These are phyloP conservation scores for Quillaja saponaria DNA, from an alignment of 306 rosid species.

Conservation along the genomic window DNA sequence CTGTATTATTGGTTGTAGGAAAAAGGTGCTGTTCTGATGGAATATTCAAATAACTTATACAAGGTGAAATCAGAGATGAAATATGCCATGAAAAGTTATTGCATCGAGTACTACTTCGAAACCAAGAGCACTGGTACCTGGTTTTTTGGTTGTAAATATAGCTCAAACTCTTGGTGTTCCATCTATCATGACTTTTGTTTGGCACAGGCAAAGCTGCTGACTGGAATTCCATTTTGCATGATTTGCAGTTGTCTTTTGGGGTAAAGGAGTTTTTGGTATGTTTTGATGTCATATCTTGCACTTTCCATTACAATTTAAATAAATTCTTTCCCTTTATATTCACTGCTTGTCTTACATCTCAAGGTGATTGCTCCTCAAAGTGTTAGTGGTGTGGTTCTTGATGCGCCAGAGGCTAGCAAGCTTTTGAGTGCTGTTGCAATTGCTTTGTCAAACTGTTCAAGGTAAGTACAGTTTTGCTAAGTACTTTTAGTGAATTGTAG, in stretches of 20 bases:
- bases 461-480: conserved; percentile 36
- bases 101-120: conserved; percentile 80
- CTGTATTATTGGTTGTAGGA: conserved; percentile 39
- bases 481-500: conserved; percentile 21
- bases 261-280: conserved; percentile 90
- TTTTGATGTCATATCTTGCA: conserved; percentile 21
- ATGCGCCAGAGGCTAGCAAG: conserved; percentile 94
- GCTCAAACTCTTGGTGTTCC: conserved; percentile 14
- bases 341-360: conserved; percentile 30
- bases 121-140: conserved; percentile 53
- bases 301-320: conserved; percentile 11
- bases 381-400: conserved; percentile 96
- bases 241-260: conserved; percentile 87
- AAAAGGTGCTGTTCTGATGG: conserved; percentile 72
- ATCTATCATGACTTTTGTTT: conserved; percentile 33
- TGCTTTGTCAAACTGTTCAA: conserved; percentile 93
- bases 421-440: conserved; percentile 94
- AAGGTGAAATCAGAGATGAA: conserved; percentile 86
- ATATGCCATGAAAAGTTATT: conserved; percentile 70
- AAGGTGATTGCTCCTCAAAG: conserved; percentile 97
- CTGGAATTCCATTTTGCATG: conserved; percentile 70
- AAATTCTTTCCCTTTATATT: conserved; percentile 7
- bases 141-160: background rate
- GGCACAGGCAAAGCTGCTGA: conserved; percentile 49
- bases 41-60: conserved; percentile 53